Evolutionary conservation across 1,284 basidiomycete genomes (phyloP).

Genomic region (Prillingera fragicola): DNA sequence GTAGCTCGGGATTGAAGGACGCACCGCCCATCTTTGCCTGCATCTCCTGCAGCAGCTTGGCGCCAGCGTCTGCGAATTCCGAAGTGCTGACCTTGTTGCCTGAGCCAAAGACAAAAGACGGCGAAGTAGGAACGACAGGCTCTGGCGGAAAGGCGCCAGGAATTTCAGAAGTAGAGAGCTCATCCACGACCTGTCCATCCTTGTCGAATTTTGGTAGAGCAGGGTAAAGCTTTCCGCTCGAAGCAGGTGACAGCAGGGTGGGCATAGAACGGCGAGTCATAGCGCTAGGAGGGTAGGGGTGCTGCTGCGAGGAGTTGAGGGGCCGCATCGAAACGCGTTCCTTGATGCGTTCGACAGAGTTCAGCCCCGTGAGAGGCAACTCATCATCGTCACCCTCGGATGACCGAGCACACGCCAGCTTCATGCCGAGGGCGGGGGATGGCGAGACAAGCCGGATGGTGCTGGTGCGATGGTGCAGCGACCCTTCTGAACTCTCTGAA

Average conservation of each 20-base stretch:
- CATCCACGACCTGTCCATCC: no score
- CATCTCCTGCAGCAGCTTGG: slow-evolving; percentile 38
- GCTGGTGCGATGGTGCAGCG: slow-evolving; percentile 31
- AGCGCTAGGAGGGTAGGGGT: background rate
- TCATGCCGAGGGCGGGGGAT: slow-evolving; percentile 9
- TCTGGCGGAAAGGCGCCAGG: slow-evolving; percentile 21
- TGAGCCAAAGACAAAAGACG: slow-evolving; percentile 29
- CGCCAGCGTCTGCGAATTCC: slow-evolving; percentile 34
- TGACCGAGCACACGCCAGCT: background rate
- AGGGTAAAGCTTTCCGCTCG: slow-evolving; percentile 24
- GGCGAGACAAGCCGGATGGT: slow-evolving; percentile 40
- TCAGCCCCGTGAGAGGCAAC: slow-evolving; percentile 30
- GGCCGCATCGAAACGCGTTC: slow-evolving; percentile 35
- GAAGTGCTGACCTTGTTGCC: slow-evolving; percentile 19
- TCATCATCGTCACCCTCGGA: slow-evolving; percentile 19
- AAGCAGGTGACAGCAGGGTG: slow-evolving; percentile 16
- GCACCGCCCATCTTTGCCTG: slow-evolving; percentile 34
- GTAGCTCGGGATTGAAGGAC: slow-evolving; percentile 30
- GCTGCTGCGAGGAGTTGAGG: slow-evolving; percentile 6
- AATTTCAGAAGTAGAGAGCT: slow-evolving; percentile 1
- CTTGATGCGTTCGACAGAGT: slow-evolving; percentile 24
- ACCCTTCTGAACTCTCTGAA: slow-evolving; percentile 1
- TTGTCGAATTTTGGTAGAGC: background rate
- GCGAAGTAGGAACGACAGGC: slow-evolving; percentile 12
- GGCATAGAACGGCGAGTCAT: slow-evolving; percentile 36